Base-by-base conservation (phyloP, 495 filamentous ascomycete genomes). In the Tuber brumale region DNA sequence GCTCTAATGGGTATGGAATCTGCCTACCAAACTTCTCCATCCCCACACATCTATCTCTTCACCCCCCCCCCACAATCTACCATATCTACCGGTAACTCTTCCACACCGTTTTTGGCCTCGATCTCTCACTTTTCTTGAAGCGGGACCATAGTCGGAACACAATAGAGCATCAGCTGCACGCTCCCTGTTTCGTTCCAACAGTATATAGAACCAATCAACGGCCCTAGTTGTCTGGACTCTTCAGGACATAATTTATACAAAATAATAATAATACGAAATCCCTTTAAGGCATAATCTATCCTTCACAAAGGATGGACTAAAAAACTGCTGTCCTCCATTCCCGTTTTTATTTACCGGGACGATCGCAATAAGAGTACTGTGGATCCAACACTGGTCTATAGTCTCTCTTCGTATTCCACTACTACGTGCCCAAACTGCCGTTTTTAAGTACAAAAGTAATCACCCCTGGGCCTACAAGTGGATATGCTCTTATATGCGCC, bases 371-470 rank as follows among this genome's bases (percentile, higher is more conserved):
- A 18, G 14, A 66, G 7, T 19, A 18, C 27, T 3, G 2, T 66
- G 57, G 18, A 35, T 12, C 57, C 3, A 14, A 66, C 31, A 66
- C 31, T 66, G 27, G 57, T 66, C 57, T 66, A 66, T 18, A 61
- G 27, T 66, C 57, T 18, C 57, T 19, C 27, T 66, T 66, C 14
- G 27, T 35, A 66, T 66, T 66, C 57, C 57, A 66, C 57, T 66
- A 31, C 23, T 57, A 27, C n/a, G 57, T 66, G 27, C 57, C 27
- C 57, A 66, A 35, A 66, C 57, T 66, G 35, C 57, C 0, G 57
- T 66, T 66, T 35, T 35, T 66, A 66, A 66, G 57, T 66, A 66
- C 57, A 66, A 66, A 66, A 66, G 57, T 35, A 66, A 66, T 14
- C 14, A 6, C 16, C 27, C 27, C 3, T 31, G 27, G 14, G 14